These are phyloP conservation scores for Lactifluus rugatus DNA, from an alignment of 768 basidiomycete genomes.

Conservation along the genomic window DNA sequence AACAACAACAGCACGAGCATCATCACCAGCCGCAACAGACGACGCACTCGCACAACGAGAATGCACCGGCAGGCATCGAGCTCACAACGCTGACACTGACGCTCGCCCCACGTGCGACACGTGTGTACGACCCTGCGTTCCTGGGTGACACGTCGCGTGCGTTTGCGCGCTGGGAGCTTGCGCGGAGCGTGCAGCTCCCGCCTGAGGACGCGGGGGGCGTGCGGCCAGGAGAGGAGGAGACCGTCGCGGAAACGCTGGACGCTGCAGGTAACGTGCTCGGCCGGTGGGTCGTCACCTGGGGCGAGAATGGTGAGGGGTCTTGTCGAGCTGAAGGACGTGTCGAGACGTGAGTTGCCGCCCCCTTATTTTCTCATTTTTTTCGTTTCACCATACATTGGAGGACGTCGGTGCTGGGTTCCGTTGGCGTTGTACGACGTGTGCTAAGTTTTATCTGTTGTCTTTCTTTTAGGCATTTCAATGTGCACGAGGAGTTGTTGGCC, in stretches of 20 bases:
- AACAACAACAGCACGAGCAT: not conserved
- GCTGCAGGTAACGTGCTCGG: constrained; percentile 52
- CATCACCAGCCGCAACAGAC: constrained; percentile 24
- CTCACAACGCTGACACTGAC: constrained; percentile 57
- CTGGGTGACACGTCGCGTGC: constrained; percentile 55
- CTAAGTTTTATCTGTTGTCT: not conserved
- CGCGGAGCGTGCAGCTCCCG: constrained; percentile 40
- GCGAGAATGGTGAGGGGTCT: constrained; percentile 48
- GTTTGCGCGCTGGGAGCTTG: constrained; percentile 77
- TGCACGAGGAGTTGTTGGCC: constrained; percentile 40
- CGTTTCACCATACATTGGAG: not conserved
- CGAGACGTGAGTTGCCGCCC: constrained; percentile 40
- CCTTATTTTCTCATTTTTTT: not conserved
- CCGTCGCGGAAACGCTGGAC: constrained; percentile 67
- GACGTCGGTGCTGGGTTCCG: too few species aligned
- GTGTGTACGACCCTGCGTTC: constrained; percentile 68
- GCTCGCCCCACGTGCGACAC: constrained; percentile 53
- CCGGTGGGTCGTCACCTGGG: constrained; percentile 74
- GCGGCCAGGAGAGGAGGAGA: constrained; percentile 53
- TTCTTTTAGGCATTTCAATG: constrained; percentile 37
- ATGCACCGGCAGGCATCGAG: constrained; percentile 44
- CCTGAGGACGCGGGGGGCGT: constrained; percentile 28
- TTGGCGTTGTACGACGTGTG: not conserved
- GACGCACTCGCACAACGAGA: constrained; percentile 19
- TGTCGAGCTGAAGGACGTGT: constrained; percentile 58